A percentile compares a stretch with the other conserved stretches of the same genome.
phyloP scores from a whole-genome alignment of 139 green algal genomes.

The Picochlorum sp. region DNA sequence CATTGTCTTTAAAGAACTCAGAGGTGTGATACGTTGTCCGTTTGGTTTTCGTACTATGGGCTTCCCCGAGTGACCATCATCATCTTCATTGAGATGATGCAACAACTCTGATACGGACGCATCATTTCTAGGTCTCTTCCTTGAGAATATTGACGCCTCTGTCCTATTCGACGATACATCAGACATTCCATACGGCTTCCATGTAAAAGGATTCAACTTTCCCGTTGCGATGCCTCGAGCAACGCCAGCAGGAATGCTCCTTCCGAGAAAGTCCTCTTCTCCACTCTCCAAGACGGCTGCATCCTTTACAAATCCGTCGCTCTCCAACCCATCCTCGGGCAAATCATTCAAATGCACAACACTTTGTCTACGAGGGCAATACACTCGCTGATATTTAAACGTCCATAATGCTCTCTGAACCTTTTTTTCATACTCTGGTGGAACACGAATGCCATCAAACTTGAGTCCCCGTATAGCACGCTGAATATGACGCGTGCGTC shows the following conservation, averaged over 20 bases:
- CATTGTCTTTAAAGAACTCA: neutral
- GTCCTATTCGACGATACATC: neutral
- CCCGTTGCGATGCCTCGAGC: slow-evolving; percentile 60
- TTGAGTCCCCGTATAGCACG: slow-evolving; percentile 50
- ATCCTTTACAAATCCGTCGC: slow-evolving; percentile 40
- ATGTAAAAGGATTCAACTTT: slow-evolving; percentile 8
- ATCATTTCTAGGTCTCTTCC: too few relatives aligned
- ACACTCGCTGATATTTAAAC: slow-evolving; percentile 88
- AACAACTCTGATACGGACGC: too few relatives aligned
- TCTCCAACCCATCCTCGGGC: slow-evolving; percentile 32
- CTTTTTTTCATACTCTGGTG: slow-evolving; percentile 63
- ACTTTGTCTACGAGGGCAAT: slow-evolving; percentile 29
- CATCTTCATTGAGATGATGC: too few relatives aligned
- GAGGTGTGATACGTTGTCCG: neutral
- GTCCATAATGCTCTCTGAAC: slow-evolving; percentile 86
- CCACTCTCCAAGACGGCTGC: slow-evolving; percentile 32
- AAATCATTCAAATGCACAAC: slow-evolving; percentile 66
- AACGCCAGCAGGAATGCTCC: slow-evolving; percentile 38
- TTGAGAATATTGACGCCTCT: neutral
- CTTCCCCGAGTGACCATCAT: too few relatives aligned
- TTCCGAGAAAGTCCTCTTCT: slow-evolving; percentile 67
- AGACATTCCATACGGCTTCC: neutral
- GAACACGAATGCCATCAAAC: slow-evolving; percentile 67
- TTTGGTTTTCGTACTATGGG: too few relatives aligned
- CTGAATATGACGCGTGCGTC: slow-evolving; percentile 49